These are phyloP conservation scores for Pezicula radicicola DNA, from an alignment of 2,329 filamentous ascomycete species.

Conservation along the genomic window DNA sequence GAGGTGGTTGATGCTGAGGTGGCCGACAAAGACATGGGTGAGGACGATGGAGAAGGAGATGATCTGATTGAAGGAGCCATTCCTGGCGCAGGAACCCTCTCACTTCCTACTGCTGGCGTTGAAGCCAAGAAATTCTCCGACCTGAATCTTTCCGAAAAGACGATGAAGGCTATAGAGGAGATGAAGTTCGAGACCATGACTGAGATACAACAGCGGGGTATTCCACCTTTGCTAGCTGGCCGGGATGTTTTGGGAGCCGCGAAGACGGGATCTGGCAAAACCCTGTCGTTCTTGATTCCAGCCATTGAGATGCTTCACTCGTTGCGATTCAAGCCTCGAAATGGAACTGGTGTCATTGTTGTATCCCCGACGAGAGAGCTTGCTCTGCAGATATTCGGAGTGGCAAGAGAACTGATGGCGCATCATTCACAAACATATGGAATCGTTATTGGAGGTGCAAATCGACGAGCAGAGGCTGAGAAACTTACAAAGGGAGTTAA, in stretches of 20 bases:
- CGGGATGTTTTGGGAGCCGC: constrained; percentile 92
- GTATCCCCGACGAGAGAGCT: constrained; percentile 92
- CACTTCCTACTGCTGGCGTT: constrained; percentile 14
- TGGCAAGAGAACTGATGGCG: constrained; percentile 88
- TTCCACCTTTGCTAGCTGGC: constrained; percentile 84
- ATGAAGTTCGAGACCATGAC: constrained; percentile 98
- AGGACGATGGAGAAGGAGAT: constrained; percentile 12
- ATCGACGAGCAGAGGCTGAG: constrained; percentile 84
- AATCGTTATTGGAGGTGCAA: constrained; percentile 94
- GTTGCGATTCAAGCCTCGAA: constrained; percentile 90
- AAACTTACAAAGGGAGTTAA: constrained; percentile 96
- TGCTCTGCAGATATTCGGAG: constrained; percentile 93
- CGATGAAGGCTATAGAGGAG: constrained; percentile 79
- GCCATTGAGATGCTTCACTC: constrained; percentile 90
- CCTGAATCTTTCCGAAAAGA: constrained; percentile 82
- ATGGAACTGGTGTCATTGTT: constrained; percentile 88
- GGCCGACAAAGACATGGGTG: constrained; percentile 11
- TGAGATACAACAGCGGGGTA: constrained; percentile 83
- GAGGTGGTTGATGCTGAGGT: constrained; percentile 9
- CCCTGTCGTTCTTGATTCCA: constrained; percentile 88
- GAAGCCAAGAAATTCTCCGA: constrained; percentile 37
- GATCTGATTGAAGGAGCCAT: constrained; percentile 16
- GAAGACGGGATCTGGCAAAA: constrained; percentile 96
- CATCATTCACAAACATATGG: constrained; percentile 94
- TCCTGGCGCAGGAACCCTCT: constrained; percentile 13